Base-by-base conservation (phyloP, 129 eudicot species). In the Helianthus tuberosus region DNA sequence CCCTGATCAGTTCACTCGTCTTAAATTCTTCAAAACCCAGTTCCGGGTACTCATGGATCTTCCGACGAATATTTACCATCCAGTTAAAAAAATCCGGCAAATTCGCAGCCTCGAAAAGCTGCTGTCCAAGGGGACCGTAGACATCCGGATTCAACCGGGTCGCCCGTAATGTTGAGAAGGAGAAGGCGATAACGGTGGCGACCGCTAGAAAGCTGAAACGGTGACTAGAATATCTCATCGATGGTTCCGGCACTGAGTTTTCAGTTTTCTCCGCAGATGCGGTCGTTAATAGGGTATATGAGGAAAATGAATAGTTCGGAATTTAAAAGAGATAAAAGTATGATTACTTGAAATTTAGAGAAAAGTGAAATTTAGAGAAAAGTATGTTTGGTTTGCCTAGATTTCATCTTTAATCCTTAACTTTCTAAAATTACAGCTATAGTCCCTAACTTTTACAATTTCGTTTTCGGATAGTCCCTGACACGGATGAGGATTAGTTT, bases 21-120 rank as follows among this genome's bases (percentile, higher is more conserved):
- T 67, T 66, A 73, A 64, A 82, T 74, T 87, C 92, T 57, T 87
- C 75, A 64, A 87, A 87, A 8, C 89, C 92, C 0, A 87, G 66
- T 35, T 87, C 92, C 4, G 92, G 92, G 78, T 84, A 61, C 78
- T 82, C 53, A 61, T 87, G 92, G 50, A 87, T 84, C 77, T 46
- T 78, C 85, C 93, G 79, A 51, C 93, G 66, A n/a, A 87, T 73
- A 44, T 75, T 11, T 11, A 61, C 74, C 62, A 87, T 77, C 89
- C 89, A 87, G 11, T 82, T 66, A 16, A 48, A 79, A 57, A 87
- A 82, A 52, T 84, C 83, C 48, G 87, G 80, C 51, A 80, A 53
- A n/a, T 78, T 84, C 0, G 87, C 89, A 55, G 79, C 72, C 32
- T 80, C 80, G 39, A 87, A 49, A 39, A 87, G 85, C 71, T 79